Evolutionary conservation across 345 rosid species (phyloP).

Genomic region (Hevea brasiliensis): DNA sequence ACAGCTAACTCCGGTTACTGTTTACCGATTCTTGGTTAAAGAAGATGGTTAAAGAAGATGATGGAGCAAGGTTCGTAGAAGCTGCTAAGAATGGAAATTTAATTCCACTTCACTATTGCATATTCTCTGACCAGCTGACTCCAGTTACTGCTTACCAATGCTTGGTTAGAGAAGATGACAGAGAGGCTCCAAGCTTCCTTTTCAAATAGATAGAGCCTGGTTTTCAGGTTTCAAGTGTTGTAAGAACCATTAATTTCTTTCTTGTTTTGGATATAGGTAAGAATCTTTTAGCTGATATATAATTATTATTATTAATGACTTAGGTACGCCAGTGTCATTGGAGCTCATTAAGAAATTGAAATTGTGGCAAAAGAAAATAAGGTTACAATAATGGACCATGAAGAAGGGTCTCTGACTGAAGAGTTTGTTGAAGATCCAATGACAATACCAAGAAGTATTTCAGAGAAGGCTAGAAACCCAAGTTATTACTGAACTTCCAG

Average conservation of each 20-base stretch:
- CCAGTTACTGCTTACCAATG: constrained; percentile 89
- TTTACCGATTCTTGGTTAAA: constrained; percentile 80
- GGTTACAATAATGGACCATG: constrained; percentile 75
- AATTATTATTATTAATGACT: constrained; percentile 14
- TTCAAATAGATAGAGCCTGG: constrained; percentile 84
- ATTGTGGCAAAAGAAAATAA: constrained; percentile 70
- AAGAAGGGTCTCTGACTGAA: constrained; percentile 47
- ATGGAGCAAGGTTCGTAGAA: constrained; percentile 48
- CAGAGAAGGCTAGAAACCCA: constrained; percentile 75
- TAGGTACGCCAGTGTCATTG: constrained; percentile 81
- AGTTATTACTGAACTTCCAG: constrained; percentile 69
- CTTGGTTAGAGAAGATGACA: constrained; percentile 77
- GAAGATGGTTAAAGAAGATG: no score
- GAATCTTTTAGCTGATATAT: background rate
- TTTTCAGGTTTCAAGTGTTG: constrained; percentile 54
- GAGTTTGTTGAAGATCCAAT: constrained; percentile 78
- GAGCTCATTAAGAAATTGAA: constrained; percentile 79
- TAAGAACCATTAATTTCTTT: constrained; percentile 27
- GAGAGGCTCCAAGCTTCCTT: constrained; percentile 86
- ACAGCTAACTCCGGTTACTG: constrained; percentile 84
- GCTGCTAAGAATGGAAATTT: constrained; percentile 63
- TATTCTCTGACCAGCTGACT: constrained; percentile 87
- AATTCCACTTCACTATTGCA: constrained; percentile 64
- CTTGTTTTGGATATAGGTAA: background rate
- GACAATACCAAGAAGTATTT: constrained; percentile 60